Conservation (phyloP, 768 basidiomycete genomes). For the Cystobasidium ongulense region DNA sequence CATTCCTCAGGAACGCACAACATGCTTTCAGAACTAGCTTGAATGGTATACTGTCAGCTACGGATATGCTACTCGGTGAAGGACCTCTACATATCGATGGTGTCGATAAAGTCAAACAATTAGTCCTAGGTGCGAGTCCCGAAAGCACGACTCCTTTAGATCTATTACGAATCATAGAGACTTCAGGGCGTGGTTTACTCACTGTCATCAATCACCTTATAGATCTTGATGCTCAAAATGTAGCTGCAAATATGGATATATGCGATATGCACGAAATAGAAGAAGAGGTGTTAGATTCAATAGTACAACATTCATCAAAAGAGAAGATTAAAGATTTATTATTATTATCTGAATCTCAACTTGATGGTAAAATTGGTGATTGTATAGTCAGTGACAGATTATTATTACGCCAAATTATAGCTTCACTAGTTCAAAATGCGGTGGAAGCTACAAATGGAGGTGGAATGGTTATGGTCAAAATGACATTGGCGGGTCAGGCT, state of each 20-base stretch:
- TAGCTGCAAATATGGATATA: background rate
- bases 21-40: conserved; percentile 20
- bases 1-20: conserved; percentile 13
- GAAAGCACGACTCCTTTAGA: background rate
- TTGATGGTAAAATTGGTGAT: background rate
- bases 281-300: conserved; percentile 4
- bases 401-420: background rate
- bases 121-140: background rate
- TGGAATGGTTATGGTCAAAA: background rate
- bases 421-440: conserved; percentile 15
- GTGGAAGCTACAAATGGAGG: background rate
- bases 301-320: conserved; percentile 6
- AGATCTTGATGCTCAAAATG: background rate
- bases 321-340: background rate
- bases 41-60: conserved; percentile 22
- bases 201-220: conserved; percentile 20
- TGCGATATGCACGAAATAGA: conserved; percentile 4
- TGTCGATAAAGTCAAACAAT: background rate
- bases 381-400: background rate
- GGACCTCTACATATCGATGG: background rate
- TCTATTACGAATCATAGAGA: conserved; percentile 13
- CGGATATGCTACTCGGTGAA: conserved; percentile 12
- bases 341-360: background rate
- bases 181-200: conserved; percentile 8
- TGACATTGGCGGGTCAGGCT: background rate